These are phyloP conservation scores for Ogataea corticis DNA, from an alignment of 805 yeast species.

Conservation along the genomic window DNA sequence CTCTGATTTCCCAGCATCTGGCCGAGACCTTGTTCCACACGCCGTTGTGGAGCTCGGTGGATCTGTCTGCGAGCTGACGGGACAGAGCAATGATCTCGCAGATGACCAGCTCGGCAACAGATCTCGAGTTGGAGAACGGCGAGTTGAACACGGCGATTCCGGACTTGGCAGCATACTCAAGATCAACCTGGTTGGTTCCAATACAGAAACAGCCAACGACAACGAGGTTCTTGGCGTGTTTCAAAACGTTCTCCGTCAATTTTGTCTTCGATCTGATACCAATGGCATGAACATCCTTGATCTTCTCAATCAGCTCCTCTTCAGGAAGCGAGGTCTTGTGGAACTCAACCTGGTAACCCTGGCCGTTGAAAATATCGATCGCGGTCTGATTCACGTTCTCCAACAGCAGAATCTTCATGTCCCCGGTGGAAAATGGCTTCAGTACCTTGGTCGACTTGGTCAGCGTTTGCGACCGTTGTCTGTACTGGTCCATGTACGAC, in stretches of 20 bases:
- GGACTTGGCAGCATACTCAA: constrained; percentile 83
- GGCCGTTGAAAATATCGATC: constrained; percentile 74
- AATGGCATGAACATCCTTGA: constrained; percentile 90
- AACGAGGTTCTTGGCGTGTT: constrained; percentile 85
- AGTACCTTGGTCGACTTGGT: constrained; percentile 64
- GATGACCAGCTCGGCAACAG: constrained; percentile 96
- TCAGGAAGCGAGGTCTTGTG: constrained; percentile 87
- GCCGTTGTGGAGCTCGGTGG: constrained; percentile 93
- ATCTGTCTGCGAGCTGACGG: constrained; percentile 95
- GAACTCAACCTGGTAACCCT: constrained; percentile 97
- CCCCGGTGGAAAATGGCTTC: constrained; percentile 95
- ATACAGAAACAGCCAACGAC: constrained; percentile 98
- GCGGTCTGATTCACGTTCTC: constrained; percentile 96
- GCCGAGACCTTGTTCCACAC: constrained; percentile 96
- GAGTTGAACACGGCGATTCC: constrained; percentile 93
- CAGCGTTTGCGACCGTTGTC: constrained; percentile 38
- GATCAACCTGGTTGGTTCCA: constrained; percentile 97
- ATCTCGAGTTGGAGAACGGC: constrained; percentile 97
- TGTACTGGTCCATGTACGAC: constrained; percentile 61
- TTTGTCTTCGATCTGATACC: constrained; percentile 98
- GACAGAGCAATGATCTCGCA: constrained; percentile 93
- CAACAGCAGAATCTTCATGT: constrained; percentile 83
- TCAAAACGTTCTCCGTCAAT: constrained; percentile 73
- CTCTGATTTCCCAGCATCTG: constrained; percentile 98
- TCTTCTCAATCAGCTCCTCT: constrained; percentile 91